These are phyloP conservation scores for Blastobotrys ciferrii DNA, from an alignment of 1,139 yeast species.

Conservation along the genomic window DNA sequence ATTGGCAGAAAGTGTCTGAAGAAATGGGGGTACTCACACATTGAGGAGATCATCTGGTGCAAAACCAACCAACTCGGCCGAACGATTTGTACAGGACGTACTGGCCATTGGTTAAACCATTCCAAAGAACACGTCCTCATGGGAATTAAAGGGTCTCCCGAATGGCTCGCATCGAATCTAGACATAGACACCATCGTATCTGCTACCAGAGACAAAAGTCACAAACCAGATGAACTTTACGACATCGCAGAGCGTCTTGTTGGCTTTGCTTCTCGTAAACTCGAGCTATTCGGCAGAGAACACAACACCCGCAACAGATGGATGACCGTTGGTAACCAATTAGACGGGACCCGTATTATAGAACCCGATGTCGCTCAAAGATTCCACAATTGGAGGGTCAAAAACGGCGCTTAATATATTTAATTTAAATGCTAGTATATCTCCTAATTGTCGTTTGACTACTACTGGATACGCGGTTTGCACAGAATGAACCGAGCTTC, in stretches of 20 bases:
- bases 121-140: conserved; percentile 87
- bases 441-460: too few relatives aligned
- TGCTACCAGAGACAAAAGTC: conserved; percentile 79
- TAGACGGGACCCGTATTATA: conserved; percentile 56
- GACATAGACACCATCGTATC: conserved; percentile 81
- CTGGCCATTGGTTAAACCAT: conserved; percentile 97
- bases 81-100: conserved; percentile 90
- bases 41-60: conserved; percentile 86
- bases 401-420: conserved; percentile 1
- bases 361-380: conserved; percentile 53
- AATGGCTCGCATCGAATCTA: conserved; percentile 63
- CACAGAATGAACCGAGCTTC: conserved; percentile 61
- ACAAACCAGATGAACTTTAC: conserved; percentile 87
- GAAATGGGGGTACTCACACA: conserved; percentile 78
- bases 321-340: conserved; percentile 85
- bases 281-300: conserved; percentile 85
- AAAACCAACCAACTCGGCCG: conserved; percentile 83
- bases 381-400: conserved; percentile 20
- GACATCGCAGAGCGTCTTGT: conserved; percentile 83
- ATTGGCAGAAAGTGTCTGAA: conserved; percentile 72
- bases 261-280: conserved; percentile 69
- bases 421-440: too few relatives aligned
- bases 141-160: conserved; percentile 77
- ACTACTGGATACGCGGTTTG: too few relatives aligned
- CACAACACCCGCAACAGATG: conserved; percentile 88